Conservation (phyloP, 2,329 filamentous ascomycete genomes). For the Juglanconis sp. region DNA sequence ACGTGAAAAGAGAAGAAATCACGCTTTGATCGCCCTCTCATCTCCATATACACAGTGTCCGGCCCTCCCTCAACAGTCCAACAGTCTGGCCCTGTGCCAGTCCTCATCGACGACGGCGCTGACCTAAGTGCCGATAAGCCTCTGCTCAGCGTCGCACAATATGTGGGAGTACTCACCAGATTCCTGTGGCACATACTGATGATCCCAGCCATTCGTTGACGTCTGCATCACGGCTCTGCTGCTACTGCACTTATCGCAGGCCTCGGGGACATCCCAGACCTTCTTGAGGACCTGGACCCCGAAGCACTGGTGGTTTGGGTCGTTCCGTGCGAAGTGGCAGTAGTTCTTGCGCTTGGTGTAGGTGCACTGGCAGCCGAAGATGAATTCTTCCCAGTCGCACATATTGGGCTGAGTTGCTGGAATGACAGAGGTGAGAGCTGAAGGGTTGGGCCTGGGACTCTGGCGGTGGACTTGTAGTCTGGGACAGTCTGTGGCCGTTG, state of each 20-base stretch:
- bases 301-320: conserved; percentile 66
- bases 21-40: neutral
- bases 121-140: neutral
- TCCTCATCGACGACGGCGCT: neutral
- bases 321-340: conserved; percentile 73
- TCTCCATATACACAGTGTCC: neutral
- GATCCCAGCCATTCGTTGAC: conserved; percentile 16
- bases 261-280: conserved; percentile 53
- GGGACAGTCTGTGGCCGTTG: neutral
- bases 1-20: too few relatives aligned
- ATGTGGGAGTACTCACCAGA: neutral
- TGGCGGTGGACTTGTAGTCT: neutral
- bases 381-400: conserved; percentile 70
- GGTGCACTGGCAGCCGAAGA: conserved; percentile 63
- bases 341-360: conserved; percentile 60
- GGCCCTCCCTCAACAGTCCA: neutral
- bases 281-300: conserved; percentile 63
- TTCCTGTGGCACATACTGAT: conserved; percentile 6
- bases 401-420: conserved; percentile 37
- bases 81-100: neutral
- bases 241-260: conserved; percentile 47
- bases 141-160: neutral
- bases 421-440: neutral
- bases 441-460: neutral
- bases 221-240: neutral